Conservation (phyloP, 2,329 filamentous ascomycete genomes). For the Calonectria ilicicola region DNA sequence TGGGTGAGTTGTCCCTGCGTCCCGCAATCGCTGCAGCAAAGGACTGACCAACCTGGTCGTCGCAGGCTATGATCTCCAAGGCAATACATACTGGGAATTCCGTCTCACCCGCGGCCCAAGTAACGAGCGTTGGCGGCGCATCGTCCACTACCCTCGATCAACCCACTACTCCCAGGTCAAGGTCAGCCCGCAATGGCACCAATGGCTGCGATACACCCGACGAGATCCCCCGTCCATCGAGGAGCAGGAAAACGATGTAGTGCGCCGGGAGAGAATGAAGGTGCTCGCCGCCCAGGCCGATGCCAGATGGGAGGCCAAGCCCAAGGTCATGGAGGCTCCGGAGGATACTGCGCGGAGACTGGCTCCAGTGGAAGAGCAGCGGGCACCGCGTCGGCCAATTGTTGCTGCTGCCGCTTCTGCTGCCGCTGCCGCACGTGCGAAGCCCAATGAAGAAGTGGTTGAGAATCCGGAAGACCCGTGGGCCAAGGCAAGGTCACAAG, state of each 20-base stretch:
- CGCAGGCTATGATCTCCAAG: slow-evolving; percentile 71
- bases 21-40: neutral
- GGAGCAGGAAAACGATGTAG: slow-evolving; percentile 68
- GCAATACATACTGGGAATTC: slow-evolving; percentile 79
- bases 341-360: slow-evolving; percentile 35
- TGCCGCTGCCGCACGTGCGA: neutral
- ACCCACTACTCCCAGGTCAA: slow-evolving; percentile 66
- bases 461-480: slow-evolving; percentile 63
- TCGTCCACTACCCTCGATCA: slow-evolving; percentile 68
- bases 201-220: slow-evolving; percentile 75
- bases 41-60: neutral
- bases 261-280: slow-evolving; percentile 65
- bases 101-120: slow-evolving; percentile 58
- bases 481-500: slow-evolving; percentile 60
- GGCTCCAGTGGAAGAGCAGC: slow-evolving; percentile 19
- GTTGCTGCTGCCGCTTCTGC: neutral
- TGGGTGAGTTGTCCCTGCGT: slow-evolving; percentile 58
- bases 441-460: slow-evolving; percentile 18
- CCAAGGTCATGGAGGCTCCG: slow-evolving; percentile 58
- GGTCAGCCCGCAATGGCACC: slow-evolving; percentile 74
- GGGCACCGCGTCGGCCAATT: neutral
- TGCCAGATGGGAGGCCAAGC: slow-evolving; percentile 72
- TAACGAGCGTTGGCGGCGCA: slow-evolving; percentile 67
- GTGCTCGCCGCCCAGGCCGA: slow-evolving; percentile 71
- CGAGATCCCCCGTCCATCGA: slow-evolving; percentile 63